Conservation (phyloP, 176 grass and related monocot genomes). For the Eragrostis nindensis region DNA sequence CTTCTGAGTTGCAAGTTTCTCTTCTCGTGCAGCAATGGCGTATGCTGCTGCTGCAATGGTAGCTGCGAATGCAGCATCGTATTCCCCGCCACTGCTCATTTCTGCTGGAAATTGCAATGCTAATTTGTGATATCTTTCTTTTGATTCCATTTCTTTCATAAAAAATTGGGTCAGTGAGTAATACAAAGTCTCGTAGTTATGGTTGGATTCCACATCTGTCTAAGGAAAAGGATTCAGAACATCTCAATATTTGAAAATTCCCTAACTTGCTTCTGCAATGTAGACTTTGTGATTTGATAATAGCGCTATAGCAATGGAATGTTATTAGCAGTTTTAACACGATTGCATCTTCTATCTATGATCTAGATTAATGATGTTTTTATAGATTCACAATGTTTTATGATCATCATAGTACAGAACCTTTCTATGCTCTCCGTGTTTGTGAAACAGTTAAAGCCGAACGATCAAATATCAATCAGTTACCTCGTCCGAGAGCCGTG, state of each 20-base stretch:
- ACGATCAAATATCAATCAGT: constrained; percentile 7
- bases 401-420: background rate
- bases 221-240: background rate
- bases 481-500: constrained; percentile 44
- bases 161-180: background rate
- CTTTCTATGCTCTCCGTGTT: background rate
- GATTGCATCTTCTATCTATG: background rate
- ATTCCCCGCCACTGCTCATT: constrained; percentile 49
- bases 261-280: background rate
- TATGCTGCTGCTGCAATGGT: constrained; percentile 73
- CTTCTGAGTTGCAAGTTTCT: constrained; percentile 48
- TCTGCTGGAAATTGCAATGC: constrained; percentile 27
- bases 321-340: background rate
- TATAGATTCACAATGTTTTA: background rate
- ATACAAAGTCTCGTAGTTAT: background rate
- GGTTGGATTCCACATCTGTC: background rate
- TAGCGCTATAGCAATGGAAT: background rate
- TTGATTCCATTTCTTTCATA: constrained; percentile 20
- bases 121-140: constrained; percentile 26
- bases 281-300: constrained; percentile 11
- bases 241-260: constrained; percentile 18
- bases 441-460: background rate
- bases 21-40: constrained; percentile 62
- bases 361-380: background rate
- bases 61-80: constrained; percentile 45